Evolutionary conservation across 495 filamentous ascomycete genomes (phyloP).

Genomic region (Astrocystis sublimbata): DNA sequence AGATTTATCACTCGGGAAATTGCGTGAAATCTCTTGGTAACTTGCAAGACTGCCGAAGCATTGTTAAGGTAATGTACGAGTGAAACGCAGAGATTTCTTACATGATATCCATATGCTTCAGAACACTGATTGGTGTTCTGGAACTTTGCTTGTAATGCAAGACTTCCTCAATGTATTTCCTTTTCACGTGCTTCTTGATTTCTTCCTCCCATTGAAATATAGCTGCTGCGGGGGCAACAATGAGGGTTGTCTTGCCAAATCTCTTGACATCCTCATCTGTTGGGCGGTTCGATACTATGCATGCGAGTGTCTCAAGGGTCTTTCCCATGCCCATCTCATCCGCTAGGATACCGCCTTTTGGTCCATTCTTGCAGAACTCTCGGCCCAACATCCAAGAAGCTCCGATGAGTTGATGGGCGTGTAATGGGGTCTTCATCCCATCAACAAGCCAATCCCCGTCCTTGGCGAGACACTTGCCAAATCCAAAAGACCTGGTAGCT

Average conservation of each 20-base stretch:
- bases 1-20: background rate
- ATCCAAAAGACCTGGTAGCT: slow-evolving; percentile 45
- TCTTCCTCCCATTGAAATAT: background rate
- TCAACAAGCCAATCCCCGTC: slow-evolving; percentile 50
- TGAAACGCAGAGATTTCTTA: background rate
- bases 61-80: background rate
- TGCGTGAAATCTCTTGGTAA: background rate
- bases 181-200: background rate
- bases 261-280: slow-evolving; percentile 16
- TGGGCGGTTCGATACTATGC: slow-evolving; percentile 50
- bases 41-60: background rate
- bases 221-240: background rate
- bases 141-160: slow-evolving; percentile 1
- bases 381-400: slow-evolving; percentile 59
- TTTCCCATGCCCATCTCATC: slow-evolving; percentile 70
- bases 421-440: slow-evolving; percentile 49
- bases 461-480: slow-evolving; percentile 30
- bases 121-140: background rate
- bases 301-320: slow-evolving; percentile 52
- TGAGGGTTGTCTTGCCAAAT: slow-evolving; percentile 32
- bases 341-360: slow-evolving; percentile 56
- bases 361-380: slow-evolving; percentile 43
- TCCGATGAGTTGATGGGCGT: slow-evolving; percentile 57
- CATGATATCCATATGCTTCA: background rate
- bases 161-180: background rate